A percentile compares a stretch with the other conserved stretches of the same genome.
phyloP scores from a whole-genome alignment of 495 filamentous ascomycete genomes.

The Neurospora sublineolata region DNA sequence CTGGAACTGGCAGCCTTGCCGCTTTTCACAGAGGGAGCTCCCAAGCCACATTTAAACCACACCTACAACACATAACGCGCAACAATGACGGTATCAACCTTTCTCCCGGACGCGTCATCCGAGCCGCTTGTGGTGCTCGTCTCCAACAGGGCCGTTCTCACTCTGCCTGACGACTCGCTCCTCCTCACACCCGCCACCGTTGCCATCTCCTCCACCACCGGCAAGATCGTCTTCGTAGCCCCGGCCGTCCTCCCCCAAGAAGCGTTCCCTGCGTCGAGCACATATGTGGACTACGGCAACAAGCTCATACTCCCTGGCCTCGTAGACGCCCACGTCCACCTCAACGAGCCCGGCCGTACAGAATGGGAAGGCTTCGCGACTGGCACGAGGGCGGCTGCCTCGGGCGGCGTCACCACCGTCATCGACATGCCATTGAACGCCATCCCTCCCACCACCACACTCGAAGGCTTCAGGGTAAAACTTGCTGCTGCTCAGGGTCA shows the following conservation, averaged over 20 bases:
- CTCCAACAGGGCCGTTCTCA: constrained; percentile 73
- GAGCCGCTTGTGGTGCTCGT: constrained; percentile 51
- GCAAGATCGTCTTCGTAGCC: constrained; percentile 74
- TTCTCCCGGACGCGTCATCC: constrained; percentile 3
- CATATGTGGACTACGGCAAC: constrained; percentile 79
- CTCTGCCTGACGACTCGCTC: constrained; percentile 45
- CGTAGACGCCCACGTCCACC: constrained; percentile 94
- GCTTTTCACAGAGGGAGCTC: neutral
- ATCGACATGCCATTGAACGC: constrained; percentile 98
- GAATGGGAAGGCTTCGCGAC: constrained; percentile 99
- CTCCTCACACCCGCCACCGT: constrained; percentile 56
- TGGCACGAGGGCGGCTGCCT: constrained; percentile 85
- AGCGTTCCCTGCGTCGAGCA: constrained; percentile 58
- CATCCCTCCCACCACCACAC: constrained; percentile 89
- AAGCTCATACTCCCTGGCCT: constrained; percentile 79
- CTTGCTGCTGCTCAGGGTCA: constrained; percentile 72
- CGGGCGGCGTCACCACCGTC: constrained; percentile 95
- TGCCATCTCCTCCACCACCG: constrained; percentile 62
- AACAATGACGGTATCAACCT: constrained; percentile 15
- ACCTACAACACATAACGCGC: neutral
- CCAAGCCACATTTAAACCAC: neutral
- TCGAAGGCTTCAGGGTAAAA: constrained; percentile 73
- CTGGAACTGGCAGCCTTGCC: neutral
- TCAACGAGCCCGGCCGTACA: constrained; percentile 93
- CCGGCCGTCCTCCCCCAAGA: constrained; percentile 57